Percentiles rank a stretch among this genome's conserved stretches.
These are phyloP conservation scores for Saturnispora silvae DNA, from an alignment of 805 yeast species.

Conservation along the genomic window DNA sequence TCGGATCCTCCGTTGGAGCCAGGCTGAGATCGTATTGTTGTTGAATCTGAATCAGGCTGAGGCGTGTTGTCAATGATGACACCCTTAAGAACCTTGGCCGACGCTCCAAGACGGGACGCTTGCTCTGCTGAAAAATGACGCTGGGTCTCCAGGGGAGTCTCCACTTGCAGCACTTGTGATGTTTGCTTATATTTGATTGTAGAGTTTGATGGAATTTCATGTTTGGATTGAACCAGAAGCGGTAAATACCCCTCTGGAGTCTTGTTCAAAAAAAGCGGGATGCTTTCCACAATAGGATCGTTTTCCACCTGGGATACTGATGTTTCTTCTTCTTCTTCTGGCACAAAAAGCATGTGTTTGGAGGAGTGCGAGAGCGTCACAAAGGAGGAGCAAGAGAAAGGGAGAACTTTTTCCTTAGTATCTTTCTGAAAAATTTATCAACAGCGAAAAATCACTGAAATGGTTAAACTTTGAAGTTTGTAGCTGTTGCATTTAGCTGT, in stretches of 20 bases:
- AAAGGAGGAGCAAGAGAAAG: no score
- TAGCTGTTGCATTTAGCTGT: no score
- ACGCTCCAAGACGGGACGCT: constrained; percentile 45
- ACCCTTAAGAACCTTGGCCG: constrained; percentile 59
- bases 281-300: constrained; percentile 45
- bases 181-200: constrained; percentile 38
- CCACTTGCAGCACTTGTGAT: constrained; percentile 60
- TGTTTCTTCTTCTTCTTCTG: constrained; percentile 9
- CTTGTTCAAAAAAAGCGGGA: constrained; percentile 41
- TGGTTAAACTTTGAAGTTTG: no score
- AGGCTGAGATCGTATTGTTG: constrained; percentile 13
- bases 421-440: no score
- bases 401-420: no score
- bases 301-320: constrained; percentile 18
- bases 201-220: constrained; percentile 36
- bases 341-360: constrained; percentile 13
- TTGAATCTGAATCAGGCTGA: constrained; percentile 1
- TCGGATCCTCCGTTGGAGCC: constrained; percentile 15
- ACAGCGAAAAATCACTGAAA: no score
- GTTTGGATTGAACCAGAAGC: constrained; percentile 41
- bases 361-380: no score
- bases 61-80: constrained; percentile 41
- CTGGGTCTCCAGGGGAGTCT: constrained; percentile 60
- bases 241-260: constrained; percentile 21
- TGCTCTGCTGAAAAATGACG: constrained; percentile 58